phyloP scores from a whole-genome alignment of 73 alveolate species.

The Paramecium biaurelia region DNA sequence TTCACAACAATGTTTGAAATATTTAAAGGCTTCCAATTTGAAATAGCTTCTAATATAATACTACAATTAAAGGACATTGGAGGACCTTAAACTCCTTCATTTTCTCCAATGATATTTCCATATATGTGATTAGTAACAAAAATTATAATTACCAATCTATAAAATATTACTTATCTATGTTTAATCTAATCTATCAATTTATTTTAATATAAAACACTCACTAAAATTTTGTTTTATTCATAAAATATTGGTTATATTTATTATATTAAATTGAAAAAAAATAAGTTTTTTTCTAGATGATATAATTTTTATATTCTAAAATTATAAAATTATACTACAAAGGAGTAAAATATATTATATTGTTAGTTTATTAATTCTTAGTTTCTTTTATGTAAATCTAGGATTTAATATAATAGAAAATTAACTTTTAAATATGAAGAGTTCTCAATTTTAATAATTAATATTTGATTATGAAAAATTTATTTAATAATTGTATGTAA shows the following conservation, averaged over 20 bases:
- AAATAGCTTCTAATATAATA: neutral
- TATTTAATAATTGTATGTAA: neutral
- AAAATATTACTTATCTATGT: no score
- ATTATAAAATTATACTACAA: no score
- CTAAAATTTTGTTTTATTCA: neutral
- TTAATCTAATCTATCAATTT: neutral
- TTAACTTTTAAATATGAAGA: neutral
- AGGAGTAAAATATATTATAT: no score
- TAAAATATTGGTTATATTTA: no score
- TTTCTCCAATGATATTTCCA: slow-evolving; percentile 21
- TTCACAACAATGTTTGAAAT: neutral
- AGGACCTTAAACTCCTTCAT: neutral
- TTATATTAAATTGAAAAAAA: no score
- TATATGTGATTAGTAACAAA: neutral
- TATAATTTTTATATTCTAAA: no score
- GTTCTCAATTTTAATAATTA: neutral
- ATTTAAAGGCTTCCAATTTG: neutral
- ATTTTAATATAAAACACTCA: neutral
- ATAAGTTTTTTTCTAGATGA: no score
- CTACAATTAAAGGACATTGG: neutral
- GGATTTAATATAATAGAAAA: neutral
- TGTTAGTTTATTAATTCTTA: no score
- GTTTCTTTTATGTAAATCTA: neutral
- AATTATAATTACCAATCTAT: neutral
- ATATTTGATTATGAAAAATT: neutral